Evolutionary conservation across 2,329 filamentous ascomycete species (phyloP).

Genomic region (Trichophyton simii): DNA sequence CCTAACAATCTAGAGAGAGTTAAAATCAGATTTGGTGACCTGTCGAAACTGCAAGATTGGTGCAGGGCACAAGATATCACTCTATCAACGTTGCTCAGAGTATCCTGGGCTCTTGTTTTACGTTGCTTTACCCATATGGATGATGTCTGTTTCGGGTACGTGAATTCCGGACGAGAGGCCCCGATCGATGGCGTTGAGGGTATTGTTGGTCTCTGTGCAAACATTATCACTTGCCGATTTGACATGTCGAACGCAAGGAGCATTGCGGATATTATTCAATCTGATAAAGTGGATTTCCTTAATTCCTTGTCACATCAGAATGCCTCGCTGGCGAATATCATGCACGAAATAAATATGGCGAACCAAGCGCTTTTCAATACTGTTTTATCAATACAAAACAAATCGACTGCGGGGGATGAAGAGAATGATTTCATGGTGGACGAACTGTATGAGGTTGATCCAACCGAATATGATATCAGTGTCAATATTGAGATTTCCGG

Average conservation of each 20-base stretch:
- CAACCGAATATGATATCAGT: neutral
- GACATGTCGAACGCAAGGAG: slow-evolving; percentile 26
- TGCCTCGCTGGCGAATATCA: slow-evolving; percentile 34
- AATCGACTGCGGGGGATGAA: neutral
- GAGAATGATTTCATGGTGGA: neutral
- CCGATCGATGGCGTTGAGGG: slow-evolving; percentile 38
- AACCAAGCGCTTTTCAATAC: neutral
- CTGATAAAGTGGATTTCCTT: slow-evolving; percentile 45
- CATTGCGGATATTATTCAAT: slow-evolving; percentile 40
- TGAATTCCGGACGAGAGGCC: slow-evolving; percentile 42
- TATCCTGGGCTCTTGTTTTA: slow-evolving; percentile 42
- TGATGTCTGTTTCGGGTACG: slow-evolving; percentile 44
- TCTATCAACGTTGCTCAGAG: slow-evolving; percentile 39
- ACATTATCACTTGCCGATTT: slow-evolving; percentile 29
- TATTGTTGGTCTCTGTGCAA: slow-evolving; percentile 35
- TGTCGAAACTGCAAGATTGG: slow-evolving; percentile 18
- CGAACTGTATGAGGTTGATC: neutral
- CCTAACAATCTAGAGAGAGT: slow-evolving; percentile 13
- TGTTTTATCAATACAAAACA: neutral
- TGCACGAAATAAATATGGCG: neutral
- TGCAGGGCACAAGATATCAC: slow-evolving; percentile 24
- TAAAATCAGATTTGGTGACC: slow-evolving; percentile 4
- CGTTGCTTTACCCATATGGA: slow-evolving; percentile 35
- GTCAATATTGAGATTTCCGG: neutral
- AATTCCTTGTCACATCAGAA: slow-evolving; percentile 54